These are phyloP conservation scores for Begonia fuchsioides DNA, from an alignment of 306 rosid species.

Conservation along the genomic window DNA sequence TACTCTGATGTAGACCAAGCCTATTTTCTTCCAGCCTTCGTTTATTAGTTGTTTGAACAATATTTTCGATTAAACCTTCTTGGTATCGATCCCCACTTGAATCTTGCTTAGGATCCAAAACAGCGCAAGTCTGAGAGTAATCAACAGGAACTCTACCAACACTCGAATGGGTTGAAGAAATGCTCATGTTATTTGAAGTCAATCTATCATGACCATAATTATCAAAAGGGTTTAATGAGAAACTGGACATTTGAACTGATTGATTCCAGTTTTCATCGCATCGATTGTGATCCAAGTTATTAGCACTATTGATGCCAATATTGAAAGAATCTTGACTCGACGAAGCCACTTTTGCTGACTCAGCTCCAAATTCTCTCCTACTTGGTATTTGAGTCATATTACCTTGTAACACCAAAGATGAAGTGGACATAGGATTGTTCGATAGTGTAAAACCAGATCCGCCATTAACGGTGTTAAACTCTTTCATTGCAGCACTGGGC, in stretches of 20 bases:
- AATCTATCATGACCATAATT: constrained; percentile 24
- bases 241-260: constrained; percentile 32
- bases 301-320: constrained; percentile 23
- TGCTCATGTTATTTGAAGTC: constrained; percentile 3
- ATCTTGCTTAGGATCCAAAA: constrained; percentile 4
- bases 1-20: neutral
- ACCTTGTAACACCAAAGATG: too few species aligned
- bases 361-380: too few species aligned
- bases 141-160: neutral
- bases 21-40: too few species aligned
- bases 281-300: constrained; percentile 30
- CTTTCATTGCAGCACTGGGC: constrained; percentile 23
- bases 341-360: too few species aligned
- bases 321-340: constrained; percentile 13
- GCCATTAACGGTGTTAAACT: constrained; percentile 24
- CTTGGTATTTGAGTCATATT: neutral
- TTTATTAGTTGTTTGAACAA: constrained; percentile 5
- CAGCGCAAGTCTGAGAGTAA: constrained; percentile 5
- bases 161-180: neutral
- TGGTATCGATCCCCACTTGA: constrained; percentile 5
- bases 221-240: constrained; percentile 34
- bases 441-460: constrained; percentile 22
- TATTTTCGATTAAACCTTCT: constrained; percentile 3
- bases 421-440: too few species aligned
- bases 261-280: constrained; percentile 46